Conservation (phyloP, 2,329 filamentous ascomycete species). For the Ilyonectria sp. region DNA sequence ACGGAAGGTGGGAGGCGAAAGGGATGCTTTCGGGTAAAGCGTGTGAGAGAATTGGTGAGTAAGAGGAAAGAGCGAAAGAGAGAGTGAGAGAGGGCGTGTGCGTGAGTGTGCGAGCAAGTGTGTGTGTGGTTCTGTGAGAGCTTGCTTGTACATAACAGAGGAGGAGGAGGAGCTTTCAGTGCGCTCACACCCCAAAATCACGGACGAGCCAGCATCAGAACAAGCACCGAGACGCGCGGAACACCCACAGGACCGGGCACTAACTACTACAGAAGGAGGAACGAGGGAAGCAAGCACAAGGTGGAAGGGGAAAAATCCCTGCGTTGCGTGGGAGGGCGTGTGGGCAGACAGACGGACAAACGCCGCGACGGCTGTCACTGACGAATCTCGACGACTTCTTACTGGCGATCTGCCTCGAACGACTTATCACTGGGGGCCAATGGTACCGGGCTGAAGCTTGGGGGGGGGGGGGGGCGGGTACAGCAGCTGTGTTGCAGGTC, state of each 20-base stretch:
- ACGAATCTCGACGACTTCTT: conserved; percentile 33
- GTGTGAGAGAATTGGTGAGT: conserved; percentile 42
- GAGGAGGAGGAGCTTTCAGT: conserved; percentile 26
- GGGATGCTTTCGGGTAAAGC: conserved; percentile 47
- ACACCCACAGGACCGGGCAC: conserved; percentile 19
- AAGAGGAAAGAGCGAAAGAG: conserved; percentile 29
- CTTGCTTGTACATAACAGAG: conserved; percentile 23
- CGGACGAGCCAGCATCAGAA: conserved; percentile 19
- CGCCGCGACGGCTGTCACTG: conserved; percentile 36
- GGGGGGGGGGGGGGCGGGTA: conserved; percentile 46
- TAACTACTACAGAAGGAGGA: conserved; percentile 27
- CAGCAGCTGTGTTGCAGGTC: conserved; percentile 43
- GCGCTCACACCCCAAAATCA: conserved; percentile 25
- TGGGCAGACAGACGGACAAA: conserved; percentile 38
- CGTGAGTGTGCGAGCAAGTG: conserved; percentile 11
- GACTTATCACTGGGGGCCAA: conserved; percentile 46
- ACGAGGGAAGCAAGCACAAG: conserved; percentile 37
- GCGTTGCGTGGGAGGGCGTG: conserved; percentile 39
- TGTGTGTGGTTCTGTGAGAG: conserved; percentile 26
- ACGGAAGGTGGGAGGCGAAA: conserved; percentile 48
- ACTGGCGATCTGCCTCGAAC: conserved; percentile 48
- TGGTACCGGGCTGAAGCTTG: conserved; percentile 42
- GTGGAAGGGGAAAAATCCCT: conserved; percentile 33
- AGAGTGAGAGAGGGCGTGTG: conserved; percentile 9
- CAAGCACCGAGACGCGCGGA: conserved; percentile 25